Base-by-base conservation (phyloP, 371 early-diverging fungal genomes). In the Mortierella sp. region DNA sequence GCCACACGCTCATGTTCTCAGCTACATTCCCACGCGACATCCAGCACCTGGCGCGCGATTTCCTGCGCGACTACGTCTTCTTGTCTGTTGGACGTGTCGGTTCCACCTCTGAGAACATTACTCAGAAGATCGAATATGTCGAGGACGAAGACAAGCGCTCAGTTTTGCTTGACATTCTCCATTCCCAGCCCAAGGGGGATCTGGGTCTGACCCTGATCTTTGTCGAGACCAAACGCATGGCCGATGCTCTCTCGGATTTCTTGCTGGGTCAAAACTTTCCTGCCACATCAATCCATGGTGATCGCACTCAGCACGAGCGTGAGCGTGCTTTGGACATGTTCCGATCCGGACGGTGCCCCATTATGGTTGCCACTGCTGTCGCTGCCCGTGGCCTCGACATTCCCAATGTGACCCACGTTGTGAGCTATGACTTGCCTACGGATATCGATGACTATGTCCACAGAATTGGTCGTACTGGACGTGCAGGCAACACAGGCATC, bases 381-480 rank as follows among this genome's bases (percentile, higher is more conserved):
- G 99, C 99, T 58, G 97, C 99, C 30, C 93, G 99, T 87, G 99
- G 99, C 70, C 83, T 99, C 28, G 99, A 94, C 82, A 93, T 93
- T 53, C 90, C 93, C 66, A 94, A 94, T 60, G 95, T 95, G 48
- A 86, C 91, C 31, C 95, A 96, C 65, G 96, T 97, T 49, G 87
- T 96, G 78, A 96, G 95, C 81, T 98, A 93, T 79, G 99, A 98
- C 71, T 85, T 99, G 67, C 99, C 99, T 37, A 90, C 88, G 7
- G 95, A 96, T 80, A 90, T 91, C 78, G 94, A 95, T 75, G 97
- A 97, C 81, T 99, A 97, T 82, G 95, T 99, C 59, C 99, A 99
- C 83, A 92, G 99, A 78, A 98, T 99, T 66, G 99, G 99, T 72
- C 93, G 99, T 84, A 99, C 99, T 28, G 99, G 99, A 28, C 97